Percentiles rank a stretch among this genome's conserved stretches.
phyloP scores from a whole-genome alignment of 1,139 yeast species.

The Magnusiomyces fungicola region DNA sequence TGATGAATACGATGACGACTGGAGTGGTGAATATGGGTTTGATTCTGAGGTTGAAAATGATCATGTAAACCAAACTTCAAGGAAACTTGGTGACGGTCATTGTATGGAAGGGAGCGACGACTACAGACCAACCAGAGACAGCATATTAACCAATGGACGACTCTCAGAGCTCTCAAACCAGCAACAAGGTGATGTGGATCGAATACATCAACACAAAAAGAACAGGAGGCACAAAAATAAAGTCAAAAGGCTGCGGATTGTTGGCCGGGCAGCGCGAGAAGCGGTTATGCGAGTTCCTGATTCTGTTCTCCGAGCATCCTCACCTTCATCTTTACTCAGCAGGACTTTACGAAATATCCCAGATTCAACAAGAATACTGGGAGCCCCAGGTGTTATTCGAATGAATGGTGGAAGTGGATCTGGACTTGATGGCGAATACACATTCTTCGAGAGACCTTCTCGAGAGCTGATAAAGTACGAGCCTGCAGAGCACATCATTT shows the following conservation, averaged over 20 bases:
- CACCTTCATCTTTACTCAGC: not conserved
- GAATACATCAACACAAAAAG: no score
- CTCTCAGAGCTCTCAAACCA: no score
- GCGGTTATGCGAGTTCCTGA: not conserved
- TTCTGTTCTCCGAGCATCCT: not conserved
- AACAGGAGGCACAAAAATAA: not conserved
- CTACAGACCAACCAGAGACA: no score
- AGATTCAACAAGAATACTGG: not conserved
- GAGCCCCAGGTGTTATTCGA: not conserved
- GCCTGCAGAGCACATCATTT: constrained; percentile 4
- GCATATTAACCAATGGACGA: no score
- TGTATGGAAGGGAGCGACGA: no score
- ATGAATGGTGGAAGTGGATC: no score
- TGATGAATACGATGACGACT: no score
- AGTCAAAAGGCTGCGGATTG: not conserved
- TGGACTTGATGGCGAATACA: not conserved
- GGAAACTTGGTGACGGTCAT: no score
- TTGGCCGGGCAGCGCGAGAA: not conserved
- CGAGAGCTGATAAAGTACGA: constrained; percentile 7
- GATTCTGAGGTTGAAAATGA: no score
- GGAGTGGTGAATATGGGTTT: no score
- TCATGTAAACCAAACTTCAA: no score
- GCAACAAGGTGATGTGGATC: no score
- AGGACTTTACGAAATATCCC: not conserved
- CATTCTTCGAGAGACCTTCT: constrained; percentile 9